These are phyloP conservation scores for Geotrichum carabidarum DNA, from an alignment of 1,139 yeast species.

Conservation along the genomic window DNA sequence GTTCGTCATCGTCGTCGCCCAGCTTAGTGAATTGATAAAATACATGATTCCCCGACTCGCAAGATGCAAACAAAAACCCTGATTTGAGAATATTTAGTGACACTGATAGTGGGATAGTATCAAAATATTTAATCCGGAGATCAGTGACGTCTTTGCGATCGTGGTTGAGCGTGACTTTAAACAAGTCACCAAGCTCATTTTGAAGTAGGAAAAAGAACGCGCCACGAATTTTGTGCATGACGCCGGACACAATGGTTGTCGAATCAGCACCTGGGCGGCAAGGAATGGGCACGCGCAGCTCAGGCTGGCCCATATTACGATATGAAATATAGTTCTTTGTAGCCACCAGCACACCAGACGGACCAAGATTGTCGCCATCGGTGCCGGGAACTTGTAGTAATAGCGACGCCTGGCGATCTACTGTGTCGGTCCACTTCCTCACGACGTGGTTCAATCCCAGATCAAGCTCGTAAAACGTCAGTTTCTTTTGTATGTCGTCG, in stretches of 20 bases:
- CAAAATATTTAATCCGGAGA: conserved; percentile 60
- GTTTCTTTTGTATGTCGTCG: conserved; percentile 32
- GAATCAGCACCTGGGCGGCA: conserved; percentile 22
- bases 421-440: conserved; percentile 44
- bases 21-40: conserved; percentile 74
- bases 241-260: conserved; percentile 48
- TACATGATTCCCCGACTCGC: conserved; percentile 56
- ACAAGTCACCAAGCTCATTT: conserved; percentile 68
- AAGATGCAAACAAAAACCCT: conserved; percentile 70
- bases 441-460: conserved; percentile 76
- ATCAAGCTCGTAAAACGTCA: conserved; percentile 76
- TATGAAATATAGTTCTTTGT: conserved; percentile 46
- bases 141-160: conserved; percentile 39
- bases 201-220: conserved; percentile 72
- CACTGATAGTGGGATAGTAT: conserved; percentile 59
- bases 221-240: conserved; percentile 46
- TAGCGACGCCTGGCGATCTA: conserved; percentile 43
- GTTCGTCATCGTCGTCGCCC: conserved; percentile 48
- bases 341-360: conserved; percentile 57
- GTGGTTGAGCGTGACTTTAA: conserved; percentile 54
- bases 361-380: conserved; percentile 49
- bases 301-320: conserved; percentile 37
- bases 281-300: conserved; percentile 43
- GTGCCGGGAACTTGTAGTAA: conserved; percentile 45
- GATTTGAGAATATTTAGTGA: conserved; percentile 59